Base-by-base conservation (phyloP, 352 stramenopile genomes). In the Phytophthora ramorum region DNA sequence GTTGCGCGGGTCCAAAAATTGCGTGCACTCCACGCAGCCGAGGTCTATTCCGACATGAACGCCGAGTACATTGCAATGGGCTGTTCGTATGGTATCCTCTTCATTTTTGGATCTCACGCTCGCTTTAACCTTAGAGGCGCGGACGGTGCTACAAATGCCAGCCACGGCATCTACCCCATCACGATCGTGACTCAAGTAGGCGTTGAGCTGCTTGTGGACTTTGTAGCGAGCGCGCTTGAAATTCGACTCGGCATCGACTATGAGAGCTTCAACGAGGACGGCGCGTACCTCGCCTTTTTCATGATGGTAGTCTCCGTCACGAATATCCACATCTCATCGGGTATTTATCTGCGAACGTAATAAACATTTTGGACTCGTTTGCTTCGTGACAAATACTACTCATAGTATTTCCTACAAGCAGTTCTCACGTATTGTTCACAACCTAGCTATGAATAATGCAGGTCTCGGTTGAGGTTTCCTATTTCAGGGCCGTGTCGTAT, bases 11-110 rank as follows among this genome's bases (percentile, higher is more conserved):
- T 57, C 34, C 40, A 30, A 19, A 73, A 71, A 47, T 14, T 79
- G 16, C 32, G 64, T 6, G 24, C 50, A 16, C 54, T 75, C 5
- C 66, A 75, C 26, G 53, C 49, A 10, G 66, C 55, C 13, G 66
- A 71, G 22, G 51, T 66, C n/a, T 57, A 73, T 45, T 67, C 64
- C 4, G 63, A 79, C 30, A 82, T 83, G 69, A 59, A 58, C 17
- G 64, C 69, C 19, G 75, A 84, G 62, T 87, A 87, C 49, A 79
- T 84, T 3, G 75, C 77, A 0, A 76, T 82, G 45, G 64, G 66
- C 1, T 74, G 72, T 17, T 83, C 66, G 1, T 66, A 66, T 17
- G 49, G 54, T 1, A 73, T 77, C 12, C 26, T 76, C 24, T 58
- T 66, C 13, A 50, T 84, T 7, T 75, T 73, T 32, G 59, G 51